These are phyloP conservation scores for Salix viminalis DNA, from an alignment of 345 rosid genomes.

Conservation along the genomic window DNA sequence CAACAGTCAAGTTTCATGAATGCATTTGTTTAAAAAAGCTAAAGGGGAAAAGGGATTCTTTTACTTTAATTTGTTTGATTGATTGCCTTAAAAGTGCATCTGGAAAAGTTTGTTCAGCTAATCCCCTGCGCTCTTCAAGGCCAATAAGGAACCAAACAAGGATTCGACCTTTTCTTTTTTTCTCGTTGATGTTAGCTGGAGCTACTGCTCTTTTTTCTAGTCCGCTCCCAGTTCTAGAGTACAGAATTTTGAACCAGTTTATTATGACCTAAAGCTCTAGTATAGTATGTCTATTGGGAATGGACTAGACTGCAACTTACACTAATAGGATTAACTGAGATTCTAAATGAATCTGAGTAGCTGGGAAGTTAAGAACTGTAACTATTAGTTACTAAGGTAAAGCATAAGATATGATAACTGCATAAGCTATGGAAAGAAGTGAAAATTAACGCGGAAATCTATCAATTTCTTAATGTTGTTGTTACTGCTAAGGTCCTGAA, in stretches of 20 bases:
- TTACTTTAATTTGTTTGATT: conserved; percentile 15
- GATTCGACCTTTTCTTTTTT: neutral
- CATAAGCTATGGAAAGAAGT: neutral
- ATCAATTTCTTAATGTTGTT: neutral
- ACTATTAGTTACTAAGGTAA: neutral
- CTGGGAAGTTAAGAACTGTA: neutral
- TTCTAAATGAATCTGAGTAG: neutral
- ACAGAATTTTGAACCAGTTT: neutral
- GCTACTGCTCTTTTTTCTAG: neutral
- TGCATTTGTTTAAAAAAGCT: neutral
- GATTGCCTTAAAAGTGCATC: conserved; percentile 25
- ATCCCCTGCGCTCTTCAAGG: conserved; percentile 4
- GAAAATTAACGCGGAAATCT: neutral
- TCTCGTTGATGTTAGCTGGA: neutral
- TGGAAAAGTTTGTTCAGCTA: neutral
- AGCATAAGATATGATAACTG: neutral
- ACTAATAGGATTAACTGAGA: neutral
- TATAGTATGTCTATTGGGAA: neutral
- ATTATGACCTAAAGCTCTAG: neutral
- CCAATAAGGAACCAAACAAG: neutral
- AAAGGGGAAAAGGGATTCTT: neutral
- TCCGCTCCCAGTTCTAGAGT: neutral
- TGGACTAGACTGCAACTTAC: neutral
- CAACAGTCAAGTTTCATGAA: conserved; percentile 8
- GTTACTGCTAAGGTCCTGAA: neutral